These are phyloP conservation scores for Solanum etuberosum DNA, from an alignment of 257 asterid species.

Conservation along the genomic window DNA sequence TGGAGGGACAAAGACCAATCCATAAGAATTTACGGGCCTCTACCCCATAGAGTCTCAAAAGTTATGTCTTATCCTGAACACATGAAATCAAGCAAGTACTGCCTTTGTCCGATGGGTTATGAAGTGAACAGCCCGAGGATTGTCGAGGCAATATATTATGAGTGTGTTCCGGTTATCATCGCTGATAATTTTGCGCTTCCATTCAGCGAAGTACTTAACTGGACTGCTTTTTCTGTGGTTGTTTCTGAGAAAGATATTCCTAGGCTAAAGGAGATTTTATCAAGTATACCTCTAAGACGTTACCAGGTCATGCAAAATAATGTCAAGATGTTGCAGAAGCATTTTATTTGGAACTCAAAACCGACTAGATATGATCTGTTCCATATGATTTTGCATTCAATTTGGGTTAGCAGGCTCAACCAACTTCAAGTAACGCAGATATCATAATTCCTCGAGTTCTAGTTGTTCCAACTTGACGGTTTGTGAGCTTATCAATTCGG, in stretches of 20 bases:
- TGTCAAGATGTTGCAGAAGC: constrained; percentile 73
- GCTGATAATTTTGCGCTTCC: constrained; percentile 73
- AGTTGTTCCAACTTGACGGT: neutral
- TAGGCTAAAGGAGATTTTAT: constrained; percentile 56
- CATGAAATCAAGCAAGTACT: constrained; percentile 90
- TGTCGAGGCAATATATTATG: constrained; percentile 77
- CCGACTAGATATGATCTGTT: constrained; percentile 73
- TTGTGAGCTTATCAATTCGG: neutral
- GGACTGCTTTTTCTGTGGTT: constrained; percentile 62
- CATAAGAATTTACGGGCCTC: constrained; percentile 60
- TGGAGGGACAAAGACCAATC: constrained; percentile 69
- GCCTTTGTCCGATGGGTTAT: constrained; percentile 91
- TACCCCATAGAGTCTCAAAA: constrained; percentile 49
- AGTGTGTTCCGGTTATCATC: constrained; percentile 79
- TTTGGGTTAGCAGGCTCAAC: constrained; percentile 73
- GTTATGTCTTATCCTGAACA: constrained; percentile 54
- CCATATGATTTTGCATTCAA: constrained; percentile 82
- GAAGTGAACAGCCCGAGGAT: constrained; percentile 94
- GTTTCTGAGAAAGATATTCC: constrained; percentile 79
- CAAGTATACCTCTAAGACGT: constrained; percentile 46
- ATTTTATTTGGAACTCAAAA: constrained; percentile 62
- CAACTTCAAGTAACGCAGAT: constrained; percentile 28
- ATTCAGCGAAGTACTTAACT: constrained; percentile 46
- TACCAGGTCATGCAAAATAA: constrained; percentile 58
- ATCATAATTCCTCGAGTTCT: neutral